These are phyloP conservation scores for Pleurotus tuber-regium DNA, from an alignment of 768 basidiomycete genomes.

Conservation along the genomic window DNA sequence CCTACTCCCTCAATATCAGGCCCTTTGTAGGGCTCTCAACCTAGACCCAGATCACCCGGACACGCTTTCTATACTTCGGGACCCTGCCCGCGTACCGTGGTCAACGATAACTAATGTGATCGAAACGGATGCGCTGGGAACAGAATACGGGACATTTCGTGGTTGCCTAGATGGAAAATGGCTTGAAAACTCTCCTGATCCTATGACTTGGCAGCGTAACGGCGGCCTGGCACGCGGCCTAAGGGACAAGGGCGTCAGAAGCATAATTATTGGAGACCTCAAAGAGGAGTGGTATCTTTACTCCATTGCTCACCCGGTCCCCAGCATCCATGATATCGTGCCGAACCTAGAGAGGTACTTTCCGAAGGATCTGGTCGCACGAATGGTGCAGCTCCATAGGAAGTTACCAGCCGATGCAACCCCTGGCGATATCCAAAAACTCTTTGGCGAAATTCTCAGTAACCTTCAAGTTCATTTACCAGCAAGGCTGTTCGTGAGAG, in stretches of 20 bases:
- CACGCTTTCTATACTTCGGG: conserved; percentile 48
- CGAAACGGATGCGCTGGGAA: conserved; percentile 52
- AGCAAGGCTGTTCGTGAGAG: conserved; percentile 57
- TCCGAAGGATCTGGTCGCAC: conserved; percentile 41
- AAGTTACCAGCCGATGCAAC: conserved; percentile 37
- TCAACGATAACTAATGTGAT: conserved; percentile 54
- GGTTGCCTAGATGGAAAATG: conserved; percentile 61
- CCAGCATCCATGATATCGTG: conserved; percentile 45
- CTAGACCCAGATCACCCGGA: conserved; percentile 53
- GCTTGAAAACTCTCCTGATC: conserved; percentile 49
- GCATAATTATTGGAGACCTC: conserved; percentile 66
- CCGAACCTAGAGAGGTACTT: conserved; percentile 64
- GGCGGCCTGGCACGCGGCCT: conserved; percentile 57
- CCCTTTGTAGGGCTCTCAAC: conserved; percentile 53
- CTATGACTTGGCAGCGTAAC: conserved; percentile 67
- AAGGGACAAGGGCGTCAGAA: conserved; percentile 53
- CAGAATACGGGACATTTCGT: conserved; percentile 61
- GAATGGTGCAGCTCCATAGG: conserved; percentile 44
- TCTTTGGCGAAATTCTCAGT: conserved; percentile 61
- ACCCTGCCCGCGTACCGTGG: conserved; percentile 47
- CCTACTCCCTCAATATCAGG: conserved; percentile 59
- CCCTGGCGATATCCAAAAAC: conserved; percentile 38
- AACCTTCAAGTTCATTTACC: conserved; percentile 69
- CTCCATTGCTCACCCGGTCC: conserved; percentile 63
- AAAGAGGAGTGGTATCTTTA: conserved; percentile 80